phyloP scores from a whole-genome alignment of 176 grass and related monocot genomes.

The Themeda triandra region DNA sequence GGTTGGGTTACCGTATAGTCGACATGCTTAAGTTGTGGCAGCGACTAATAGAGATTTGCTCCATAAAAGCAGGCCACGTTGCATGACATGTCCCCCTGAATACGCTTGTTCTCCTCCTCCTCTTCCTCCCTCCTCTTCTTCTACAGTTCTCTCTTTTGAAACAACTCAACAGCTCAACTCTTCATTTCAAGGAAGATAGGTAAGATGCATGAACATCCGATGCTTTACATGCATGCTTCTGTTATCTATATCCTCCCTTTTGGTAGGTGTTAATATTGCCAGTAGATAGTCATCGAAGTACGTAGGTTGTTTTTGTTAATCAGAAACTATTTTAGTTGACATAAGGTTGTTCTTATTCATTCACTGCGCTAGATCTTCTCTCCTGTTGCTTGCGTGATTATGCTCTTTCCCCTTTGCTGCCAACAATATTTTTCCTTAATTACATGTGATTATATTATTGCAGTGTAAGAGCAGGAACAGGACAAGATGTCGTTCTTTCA shows the following conservation, averaged over 20 bases:
- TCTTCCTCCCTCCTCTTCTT: not conserved
- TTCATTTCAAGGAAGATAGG: constrained; percentile 28
- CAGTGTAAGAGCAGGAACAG: constrained; percentile 18
- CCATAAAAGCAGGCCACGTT: constrained; percentile 27
- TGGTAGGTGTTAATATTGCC: not conserved
- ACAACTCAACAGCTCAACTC: not conserved
- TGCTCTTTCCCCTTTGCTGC: not conserved
- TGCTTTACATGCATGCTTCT: not conserved
- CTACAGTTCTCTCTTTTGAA: not conserved
- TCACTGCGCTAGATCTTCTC: not conserved
- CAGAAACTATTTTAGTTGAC: not conserved
- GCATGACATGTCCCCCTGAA: not conserved
- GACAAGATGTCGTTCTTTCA: constrained; percentile 36
- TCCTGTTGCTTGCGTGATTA: not conserved
- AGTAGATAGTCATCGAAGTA: not conserved
- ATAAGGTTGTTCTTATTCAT: not conserved
- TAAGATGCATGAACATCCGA: constrained; percentile 25
- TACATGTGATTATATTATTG: not conserved
- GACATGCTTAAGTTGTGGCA: constrained; percentile 38
- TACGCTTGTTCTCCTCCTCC: not conserved
- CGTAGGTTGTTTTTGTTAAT: too few species aligned
- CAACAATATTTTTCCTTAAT: not conserved
- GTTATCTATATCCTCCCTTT: not conserved
- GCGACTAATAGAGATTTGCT: constrained; percentile 14
- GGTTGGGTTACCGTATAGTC: not conserved